Evolutionary conservation across 306 rosid species (phyloP), one percentile per base, ranked within the genome.

Genomic region (barrel medic (Medicago truncatula)): DNA sequence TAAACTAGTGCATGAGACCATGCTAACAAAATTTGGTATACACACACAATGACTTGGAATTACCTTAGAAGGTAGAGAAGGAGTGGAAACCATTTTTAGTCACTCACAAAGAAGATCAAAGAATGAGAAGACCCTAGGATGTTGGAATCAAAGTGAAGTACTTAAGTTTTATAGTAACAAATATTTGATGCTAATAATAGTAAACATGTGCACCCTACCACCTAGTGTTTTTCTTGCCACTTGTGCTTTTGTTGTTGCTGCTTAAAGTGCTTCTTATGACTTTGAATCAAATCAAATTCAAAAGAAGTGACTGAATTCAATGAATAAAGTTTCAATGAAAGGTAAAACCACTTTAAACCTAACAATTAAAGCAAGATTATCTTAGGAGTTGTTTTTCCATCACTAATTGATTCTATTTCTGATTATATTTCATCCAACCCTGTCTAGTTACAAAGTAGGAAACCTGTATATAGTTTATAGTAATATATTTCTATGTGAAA

Each of bases 1-100:
- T 23, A 14, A 58, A 23, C 11, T 58, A 58, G 14, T 38, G 41
- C 47, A 62, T 54, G 20, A 40, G 4, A 16, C 10, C 56, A 23
- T 41, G 64, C 15, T 17, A 31, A 56, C 50, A 8, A n/a, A 9
- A 9, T 6, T 34, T 39, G 18, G 59, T 62, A n/a, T 17, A 76
- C n/a, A 71, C 9, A 56, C 14, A 54, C 54, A 43, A 8, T 28
- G 43, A 6, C 72, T 64, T 57, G 67, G 14, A 67, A 71, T 70
- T 71, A 88, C 96, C 88, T 86, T 89, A 38, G 87, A 67, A 81
- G 86, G 87, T 78, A 76, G 81, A 79, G 93, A 82, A 74, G 81
- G 56, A 86, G 82, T 25, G 64, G 91, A 76, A 41, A 81, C 85
- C 97, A 93, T 91, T 71, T 70, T 83, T 71, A 66, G 18, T 23